Evolutionary conservation across 1,139 yeast genomes (phyloP), one percentile per base, ranked within the genome.

Genomic region (Lodderomyces parapsilosis): DNA sequence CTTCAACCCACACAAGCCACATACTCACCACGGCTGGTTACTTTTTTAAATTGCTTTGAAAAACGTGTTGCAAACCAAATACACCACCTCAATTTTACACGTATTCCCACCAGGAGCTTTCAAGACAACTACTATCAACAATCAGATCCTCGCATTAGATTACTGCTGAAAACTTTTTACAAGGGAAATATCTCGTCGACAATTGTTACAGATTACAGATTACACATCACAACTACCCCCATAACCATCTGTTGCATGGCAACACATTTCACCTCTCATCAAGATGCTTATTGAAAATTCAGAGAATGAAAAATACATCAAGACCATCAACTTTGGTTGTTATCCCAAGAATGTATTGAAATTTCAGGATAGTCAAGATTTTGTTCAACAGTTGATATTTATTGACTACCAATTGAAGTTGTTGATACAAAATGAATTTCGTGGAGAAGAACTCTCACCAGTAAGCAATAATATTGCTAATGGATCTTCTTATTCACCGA

Each of bases 381-480:
- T 61, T 42, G 60, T 72, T 49, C 65, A 66, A 43, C 76, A 66
- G 45, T 54, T 68, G 33, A 57, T 67, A 9, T 71, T 65, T 47
- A 54, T 70, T 33, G 78, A 73, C 51, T 68, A 68, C 52, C 71
- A 71, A 52, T 57, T 71, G 39, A 74, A 68, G 46, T 49, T 62
- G 10, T 50, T 68, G 11, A 56, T 71, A 36, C 66, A 61, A 44
- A 62, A 63, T 42, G 71, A 67, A 44, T 63, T 65, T 42, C 54
- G 52, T 11, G 66, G 65, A 6, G 52, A 56, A 15, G 68, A 62
- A 40, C 52, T 67, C 24, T 50, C 58, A n/a, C 58, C 62, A 0
- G 54, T 59, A 3, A 39, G 37, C 7, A 45, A 54, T 22, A 54
- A 55, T 34, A 4, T 37, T 2, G 3, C 28, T 11, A 50, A 47